Percentiles rank a stretch among this genome's conserved stretches.
Evolutionary conservation across 2,329 filamentous ascomycete genomes (phyloP).

Genomic region (Incumbomyces lentus): DNA sequence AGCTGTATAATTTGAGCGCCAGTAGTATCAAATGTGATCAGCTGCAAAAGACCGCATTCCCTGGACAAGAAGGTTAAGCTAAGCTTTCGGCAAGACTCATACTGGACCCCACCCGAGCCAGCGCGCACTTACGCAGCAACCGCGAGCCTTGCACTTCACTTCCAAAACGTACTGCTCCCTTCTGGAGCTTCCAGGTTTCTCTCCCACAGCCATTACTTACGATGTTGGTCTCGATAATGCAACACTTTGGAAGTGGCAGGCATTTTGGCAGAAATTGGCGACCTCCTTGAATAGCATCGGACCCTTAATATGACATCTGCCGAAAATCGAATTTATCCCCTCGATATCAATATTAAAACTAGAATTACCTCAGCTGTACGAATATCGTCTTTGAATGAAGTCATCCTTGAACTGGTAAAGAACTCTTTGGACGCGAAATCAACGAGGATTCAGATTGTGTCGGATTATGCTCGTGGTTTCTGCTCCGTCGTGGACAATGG

Average conservation of each 20-base stretch:
- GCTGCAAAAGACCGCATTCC: too few relatives aligned
- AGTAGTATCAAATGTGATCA: too few relatives aligned
- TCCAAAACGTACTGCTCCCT: too few relatives aligned
- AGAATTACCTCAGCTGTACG: slow-evolving; percentile 78
- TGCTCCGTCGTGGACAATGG: slow-evolving; percentile 82
- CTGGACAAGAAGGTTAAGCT: too few relatives aligned
- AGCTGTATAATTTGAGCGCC: too few relatives aligned
- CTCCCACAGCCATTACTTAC: background rate
- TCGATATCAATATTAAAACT: slow-evolving; percentile 5
- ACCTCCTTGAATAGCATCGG: slow-evolving; percentile 10
- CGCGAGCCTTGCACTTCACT: too few relatives aligned
- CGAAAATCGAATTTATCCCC: slow-evolving; percentile 5
- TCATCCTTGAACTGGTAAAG: slow-evolving; percentile 60
- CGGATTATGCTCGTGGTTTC: slow-evolving; percentile 66
- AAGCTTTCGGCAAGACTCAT: too few relatives aligned
- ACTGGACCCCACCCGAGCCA: too few relatives aligned
- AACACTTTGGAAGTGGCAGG: slow-evolving; percentile 6
- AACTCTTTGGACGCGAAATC: slow-evolving; percentile 79
- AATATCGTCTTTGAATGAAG: slow-evolving; percentile 63
- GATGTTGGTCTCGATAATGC: background rate
- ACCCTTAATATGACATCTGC: background rate
- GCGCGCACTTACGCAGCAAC: too few relatives aligned
- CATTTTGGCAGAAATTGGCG: slow-evolving; percentile 6
- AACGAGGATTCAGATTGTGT: slow-evolving; percentile 54
- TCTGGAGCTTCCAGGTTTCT: background rate